Evolutionary conservation across 1,139 yeast genomes (phyloP).

Genomic region (Hyphopichia pseudoburtonii): DNA sequence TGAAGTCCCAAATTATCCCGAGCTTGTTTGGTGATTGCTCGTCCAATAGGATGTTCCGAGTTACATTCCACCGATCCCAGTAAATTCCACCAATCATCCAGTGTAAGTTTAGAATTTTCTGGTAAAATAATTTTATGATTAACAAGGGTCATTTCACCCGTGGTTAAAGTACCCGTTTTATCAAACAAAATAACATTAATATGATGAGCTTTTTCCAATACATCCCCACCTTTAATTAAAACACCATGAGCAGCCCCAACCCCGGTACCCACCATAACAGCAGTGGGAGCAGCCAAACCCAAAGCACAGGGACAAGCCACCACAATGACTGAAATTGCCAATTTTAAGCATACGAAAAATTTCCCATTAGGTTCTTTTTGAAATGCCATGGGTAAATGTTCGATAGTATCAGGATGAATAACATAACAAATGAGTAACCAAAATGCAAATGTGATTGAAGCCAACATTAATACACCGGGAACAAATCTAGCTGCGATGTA

Average conservation of each 20-base stretch:
- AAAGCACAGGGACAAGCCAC: slow-evolving; percentile 99
- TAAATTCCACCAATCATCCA: slow-evolving; percentile 53
- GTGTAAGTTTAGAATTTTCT: slow-evolving; percentile 10
- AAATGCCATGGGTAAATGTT: slow-evolving; percentile 55
- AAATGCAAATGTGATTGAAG: slow-evolving; percentile 61
- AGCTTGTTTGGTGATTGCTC: slow-evolving; percentile 53
- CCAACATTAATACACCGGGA: slow-evolving; percentile 64
- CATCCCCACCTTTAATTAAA: slow-evolving; percentile 89
- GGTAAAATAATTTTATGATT: slow-evolving; percentile 15
- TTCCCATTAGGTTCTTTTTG: slow-evolving; percentile 53
- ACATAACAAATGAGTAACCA: slow-evolving; percentile 55
- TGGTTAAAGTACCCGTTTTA: slow-evolving; percentile 93
- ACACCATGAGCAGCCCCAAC: slow-evolving; percentile 91
- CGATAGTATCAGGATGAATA: slow-evolving; percentile 21
- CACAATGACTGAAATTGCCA: slow-evolving; percentile 91
- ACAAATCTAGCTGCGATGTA: slow-evolving; percentile 83
- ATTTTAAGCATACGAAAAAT: slow-evolving; percentile 67
- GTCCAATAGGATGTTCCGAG: slow-evolving; percentile 89
- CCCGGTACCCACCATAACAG: slow-evolving; percentile 98
- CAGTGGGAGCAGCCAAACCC: slow-evolving; percentile 97
- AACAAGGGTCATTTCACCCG: slow-evolving; percentile 71
- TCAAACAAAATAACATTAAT: slow-evolving; percentile 78
- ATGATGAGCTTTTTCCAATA: slow-evolving; percentile 70
- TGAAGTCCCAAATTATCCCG: slow-evolving; percentile 21
- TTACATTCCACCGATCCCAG: slow-evolving; percentile 63